These are phyloP conservation scores for Lepidium campestre DNA, from an alignment of 441 rosid species.

Conservation along the genomic window DNA sequence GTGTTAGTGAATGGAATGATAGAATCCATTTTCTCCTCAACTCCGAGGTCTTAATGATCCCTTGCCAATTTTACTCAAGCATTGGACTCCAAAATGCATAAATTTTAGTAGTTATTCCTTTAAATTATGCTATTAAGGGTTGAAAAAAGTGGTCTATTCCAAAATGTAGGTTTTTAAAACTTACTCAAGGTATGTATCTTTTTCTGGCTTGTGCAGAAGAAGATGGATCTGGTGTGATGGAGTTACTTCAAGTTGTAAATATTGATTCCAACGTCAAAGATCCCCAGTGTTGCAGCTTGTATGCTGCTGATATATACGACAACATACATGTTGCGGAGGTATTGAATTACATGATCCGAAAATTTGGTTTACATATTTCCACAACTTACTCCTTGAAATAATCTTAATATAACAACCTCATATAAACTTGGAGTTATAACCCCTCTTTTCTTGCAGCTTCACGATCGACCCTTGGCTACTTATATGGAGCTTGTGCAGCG, in stretches of 20 bases:
- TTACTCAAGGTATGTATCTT: slow-evolving; percentile 3
- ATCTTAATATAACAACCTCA: neutral
- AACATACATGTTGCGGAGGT: slow-evolving; percentile 71
- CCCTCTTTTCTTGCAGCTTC: slow-evolving; percentile 47
- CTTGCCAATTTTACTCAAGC: neutral
- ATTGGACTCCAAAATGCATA: neutral
- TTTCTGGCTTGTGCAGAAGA: slow-evolving; percentile 46
- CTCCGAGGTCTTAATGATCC: neutral
- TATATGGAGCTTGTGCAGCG: slow-evolving; percentile 78
- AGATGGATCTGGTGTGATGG: slow-evolving; percentile 32
- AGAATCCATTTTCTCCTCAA: neutral
- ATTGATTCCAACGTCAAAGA: slow-evolving; percentile 65
- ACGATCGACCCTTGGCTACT: slow-evolving; percentile 55
- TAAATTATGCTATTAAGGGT: neutral
- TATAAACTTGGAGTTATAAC: neutral
- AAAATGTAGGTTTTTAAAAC: neutral
- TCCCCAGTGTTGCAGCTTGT: slow-evolving; percentile 68
- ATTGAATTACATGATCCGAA: slow-evolving; percentile 13
- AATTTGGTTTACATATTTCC: slow-evolving; percentile 10
- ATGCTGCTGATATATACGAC: slow-evolving; percentile 68
- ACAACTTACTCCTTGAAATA: neutral
- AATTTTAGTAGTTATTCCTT: neutral
- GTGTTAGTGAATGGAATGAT: neutral
- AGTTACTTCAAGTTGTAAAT: slow-evolving; percentile 40
- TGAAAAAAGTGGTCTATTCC: neutral